Evolutionary conservation across 2,329 filamentous ascomycete species (phyloP).

Genomic region (Alternaria consortialis): DNA sequence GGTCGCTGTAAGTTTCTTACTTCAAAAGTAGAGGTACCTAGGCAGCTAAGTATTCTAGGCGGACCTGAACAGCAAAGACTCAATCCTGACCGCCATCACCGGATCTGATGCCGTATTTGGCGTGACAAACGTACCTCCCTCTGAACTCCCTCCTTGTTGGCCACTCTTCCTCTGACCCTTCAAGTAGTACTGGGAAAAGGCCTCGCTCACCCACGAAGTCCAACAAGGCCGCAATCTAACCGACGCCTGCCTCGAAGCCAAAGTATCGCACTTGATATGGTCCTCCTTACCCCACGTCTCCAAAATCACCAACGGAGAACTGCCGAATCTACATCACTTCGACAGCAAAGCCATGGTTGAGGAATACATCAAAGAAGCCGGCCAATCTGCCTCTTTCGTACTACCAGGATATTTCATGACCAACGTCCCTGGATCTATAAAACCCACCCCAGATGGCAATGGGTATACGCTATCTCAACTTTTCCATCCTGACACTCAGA

Average conservation of each 20-base stretch:
- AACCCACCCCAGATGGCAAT: conserved; percentile 26
- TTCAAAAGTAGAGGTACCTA: not conserved
- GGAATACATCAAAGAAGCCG: conserved; percentile 60
- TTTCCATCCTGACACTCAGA: conserved; percentile 16
- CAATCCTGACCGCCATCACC: conserved; percentile 54
- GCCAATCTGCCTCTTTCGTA: conserved; percentile 56
- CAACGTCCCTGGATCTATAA: conserved; percentile 51
- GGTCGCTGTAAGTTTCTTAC: conserved; percentile 20
- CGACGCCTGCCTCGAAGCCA: conserved; percentile 25
- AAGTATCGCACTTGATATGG: conserved; percentile 33
- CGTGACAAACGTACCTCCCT: conserved; percentile 51
- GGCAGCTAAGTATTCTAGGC: conserved; percentile 34
- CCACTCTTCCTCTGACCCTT: conserved; percentile 7
- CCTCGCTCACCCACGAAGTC: conserved; percentile 18
- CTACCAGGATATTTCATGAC: conserved; percentile 64
- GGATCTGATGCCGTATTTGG: conserved; percentile 61
- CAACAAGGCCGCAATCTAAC: conserved; percentile 34
- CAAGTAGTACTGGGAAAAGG: conserved; percentile 14
- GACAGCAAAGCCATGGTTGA: conserved; percentile 66
- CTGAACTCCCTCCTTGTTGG: no score
- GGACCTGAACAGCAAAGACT: conserved; percentile 50
- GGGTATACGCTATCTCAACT: conserved; percentile 16
- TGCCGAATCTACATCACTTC: conserved; percentile 58
- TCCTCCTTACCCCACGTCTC: conserved; percentile 31
- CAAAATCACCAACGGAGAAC: conserved; percentile 41